phyloP scores from a whole-genome alignment of 148 eudicot species.

The Nepenthes gracilis region DNA sequence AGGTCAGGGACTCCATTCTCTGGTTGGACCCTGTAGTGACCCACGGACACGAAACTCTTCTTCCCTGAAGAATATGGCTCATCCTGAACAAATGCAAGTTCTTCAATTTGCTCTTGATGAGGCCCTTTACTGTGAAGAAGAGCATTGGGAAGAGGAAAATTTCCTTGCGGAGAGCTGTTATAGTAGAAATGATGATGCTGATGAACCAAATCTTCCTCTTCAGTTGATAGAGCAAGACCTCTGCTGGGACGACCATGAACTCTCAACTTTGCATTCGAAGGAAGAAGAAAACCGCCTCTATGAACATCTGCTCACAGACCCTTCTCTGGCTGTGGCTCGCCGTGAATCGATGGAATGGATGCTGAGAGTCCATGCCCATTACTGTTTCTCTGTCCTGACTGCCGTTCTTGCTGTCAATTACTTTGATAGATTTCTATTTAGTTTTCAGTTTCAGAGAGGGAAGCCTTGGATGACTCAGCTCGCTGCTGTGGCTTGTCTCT shows the following conservation, averaged over 20 bases:
- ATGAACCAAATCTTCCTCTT: too few species aligned
- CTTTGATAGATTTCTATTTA: constrained; percentile 37
- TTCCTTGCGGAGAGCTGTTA: not conserved
- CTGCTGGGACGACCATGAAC: constrained; percentile 45
- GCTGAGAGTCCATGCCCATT: constrained; percentile 21
- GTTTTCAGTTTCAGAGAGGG: constrained; percentile 22
- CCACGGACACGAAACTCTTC: too few species aligned
- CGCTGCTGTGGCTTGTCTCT: constrained; percentile 46
- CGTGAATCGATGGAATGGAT: constrained; percentile 28
- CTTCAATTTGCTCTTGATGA: constrained; percentile 14
- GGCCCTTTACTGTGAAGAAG: constrained; percentile 29
- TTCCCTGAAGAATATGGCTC: too few species aligned
- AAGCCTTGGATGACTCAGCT: constrained; percentile 55
- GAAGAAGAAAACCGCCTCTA: constrained; percentile 13
- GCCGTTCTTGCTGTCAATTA: constrained; percentile 39
- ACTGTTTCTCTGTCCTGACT: constrained; percentile 28
- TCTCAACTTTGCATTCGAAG: constrained; percentile 27
- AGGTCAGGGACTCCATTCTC: too few species aligned
- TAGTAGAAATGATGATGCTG: not conserved
- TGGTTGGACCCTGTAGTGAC: too few species aligned
- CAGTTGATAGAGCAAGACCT: constrained; percentile 23
- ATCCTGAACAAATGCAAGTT: too few species aligned
- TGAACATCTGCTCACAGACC: not conserved
- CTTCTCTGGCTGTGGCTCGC: constrained; percentile 14
- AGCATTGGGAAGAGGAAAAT: constrained; percentile 11